Base-by-base conservation (phyloP, 495 filamentous ascomycete species). In the Talaromyces ruber region DNA sequence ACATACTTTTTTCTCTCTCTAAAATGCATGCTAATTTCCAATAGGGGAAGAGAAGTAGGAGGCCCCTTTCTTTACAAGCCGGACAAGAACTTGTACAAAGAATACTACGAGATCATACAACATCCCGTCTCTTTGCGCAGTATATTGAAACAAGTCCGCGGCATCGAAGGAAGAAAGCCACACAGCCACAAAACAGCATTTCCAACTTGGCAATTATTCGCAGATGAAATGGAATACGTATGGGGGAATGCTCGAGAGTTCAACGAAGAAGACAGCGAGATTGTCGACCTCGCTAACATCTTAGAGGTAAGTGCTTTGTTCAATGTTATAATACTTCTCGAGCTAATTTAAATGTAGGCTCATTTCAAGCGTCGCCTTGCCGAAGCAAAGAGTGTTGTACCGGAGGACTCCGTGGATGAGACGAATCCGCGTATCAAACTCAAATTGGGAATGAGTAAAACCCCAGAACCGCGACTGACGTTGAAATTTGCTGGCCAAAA, bases 231-330 rank as follows among this genome's bases (percentile, higher is more conserved):
- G 52, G 86, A 81, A 64, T 82, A 87, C 59, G 87, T 96, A 29
- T 95, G 91, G 89, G 82, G 80, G 39, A 97, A 97, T 74, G 93
- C 92, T 4, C 84, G 86, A 56, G 82, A 85, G 29, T 97, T 92
- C 73, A 97, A 97, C 65, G 92, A 95, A 67, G 92, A 95, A 66
- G 89, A 82, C 3, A 96, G 92, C 66, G 85, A 87, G 16, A 88
- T 96, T 43, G 87, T 81, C 57, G 74, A 79, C 21, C 78, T 92
- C 60, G 90, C 90, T 21, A 83, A 83, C 21, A 81, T 90, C 32
- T 81, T 97, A 12, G 84, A 95, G 82, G 91, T 90, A 76, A 58
- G 81, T 54, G 28, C 32, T 37, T 59, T n/a, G 12, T 26, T 12
- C 45, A 58, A 59, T 52, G 2, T 53, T 7, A 16, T 26, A 37